These are phyloP conservation scores for Cystofilobasidium macerans DNA, from an alignment of 768 basidiomycete genomes.

Conservation along the genomic window DNA sequence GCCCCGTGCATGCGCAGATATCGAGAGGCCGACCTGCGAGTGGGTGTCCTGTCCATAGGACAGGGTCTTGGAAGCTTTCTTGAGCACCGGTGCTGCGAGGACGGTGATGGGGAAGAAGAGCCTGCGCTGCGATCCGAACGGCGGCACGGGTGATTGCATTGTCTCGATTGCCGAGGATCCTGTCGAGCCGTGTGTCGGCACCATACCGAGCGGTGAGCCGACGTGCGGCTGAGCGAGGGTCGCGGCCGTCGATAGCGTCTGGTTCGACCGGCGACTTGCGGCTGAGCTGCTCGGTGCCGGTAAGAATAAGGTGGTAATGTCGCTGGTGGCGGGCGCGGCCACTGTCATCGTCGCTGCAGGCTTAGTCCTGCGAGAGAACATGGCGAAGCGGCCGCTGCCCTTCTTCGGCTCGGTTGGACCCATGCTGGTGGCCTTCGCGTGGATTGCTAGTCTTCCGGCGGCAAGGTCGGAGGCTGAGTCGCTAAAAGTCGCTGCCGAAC, in stretches of 20 bases:
- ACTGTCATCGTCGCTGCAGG: too few relatives aligned
- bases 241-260: not conserved
- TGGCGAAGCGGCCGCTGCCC: not conserved
- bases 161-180: not conserved
- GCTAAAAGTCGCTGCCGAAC: too few relatives aligned
- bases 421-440: not conserved
- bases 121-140: not conserved
- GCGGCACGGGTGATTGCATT: not conserved
- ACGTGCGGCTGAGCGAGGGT: not conserved
- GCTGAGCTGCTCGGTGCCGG: not conserved
- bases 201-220: not conserved
- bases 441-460: not conserved
- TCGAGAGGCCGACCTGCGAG: not conserved
- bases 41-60: not conserved
- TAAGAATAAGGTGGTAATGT: not conserved
- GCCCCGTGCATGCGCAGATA: not conserved
- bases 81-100: not conserved
- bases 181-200: not conserved
- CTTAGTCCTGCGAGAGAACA: too few relatives aligned
- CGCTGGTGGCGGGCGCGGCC: too few relatives aligned
- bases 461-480: not conserved
- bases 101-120: constrained; percentile 5
- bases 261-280: not conserved
- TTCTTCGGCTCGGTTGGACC: not conserved
- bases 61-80: not conserved